phyloP scores from a whole-genome alignment of 768 basidiomycete species.

The Auricularia sp. region DNA sequence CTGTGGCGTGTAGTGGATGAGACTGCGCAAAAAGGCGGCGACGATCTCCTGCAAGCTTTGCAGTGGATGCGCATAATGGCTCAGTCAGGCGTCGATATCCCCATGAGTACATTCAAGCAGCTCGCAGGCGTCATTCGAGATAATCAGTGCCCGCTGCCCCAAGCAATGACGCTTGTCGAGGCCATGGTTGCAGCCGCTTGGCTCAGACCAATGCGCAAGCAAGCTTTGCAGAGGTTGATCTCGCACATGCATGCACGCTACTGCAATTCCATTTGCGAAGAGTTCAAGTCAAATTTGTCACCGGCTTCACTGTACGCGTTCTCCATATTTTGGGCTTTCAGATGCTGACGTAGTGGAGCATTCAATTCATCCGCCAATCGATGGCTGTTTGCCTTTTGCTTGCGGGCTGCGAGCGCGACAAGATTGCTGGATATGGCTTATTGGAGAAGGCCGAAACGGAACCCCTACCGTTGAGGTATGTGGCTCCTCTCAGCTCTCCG shows the following conservation, averaged over 20 bases:
- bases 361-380: conserved; percentile 47
- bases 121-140: conserved; percentile 33
- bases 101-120: conserved; percentile 38
- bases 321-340: neutral
- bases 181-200: conserved; percentile 48
- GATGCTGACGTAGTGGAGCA: conserved; percentile 6
- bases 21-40: conserved; percentile 30
- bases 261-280: conserved; percentile 27
- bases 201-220: conserved; percentile 48
- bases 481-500: too few relatives aligned
- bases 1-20: conserved; percentile 45
- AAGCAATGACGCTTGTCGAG: conserved; percentile 42
- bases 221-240: conserved; percentile 44
- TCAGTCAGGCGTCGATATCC: conserved; percentile 54
- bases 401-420: conserved; percentile 53
- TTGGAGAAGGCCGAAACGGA: conserved; percentile 38
- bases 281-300: conserved; percentile 22
- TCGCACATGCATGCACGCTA: conserved; percentile 38
- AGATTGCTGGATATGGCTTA: conserved; percentile 35
- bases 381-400: conserved; percentile 50
- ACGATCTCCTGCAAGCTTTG: conserved; percentile 38
- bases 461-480: conserved; percentile 46
- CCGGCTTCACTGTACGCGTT: conserved; percentile 29
- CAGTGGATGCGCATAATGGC: conserved; percentile 54
- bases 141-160: conserved; percentile 30